Conservation (phyloP, 495 filamentous ascomycete species). For the Aspergillus mulundensis region DNA sequence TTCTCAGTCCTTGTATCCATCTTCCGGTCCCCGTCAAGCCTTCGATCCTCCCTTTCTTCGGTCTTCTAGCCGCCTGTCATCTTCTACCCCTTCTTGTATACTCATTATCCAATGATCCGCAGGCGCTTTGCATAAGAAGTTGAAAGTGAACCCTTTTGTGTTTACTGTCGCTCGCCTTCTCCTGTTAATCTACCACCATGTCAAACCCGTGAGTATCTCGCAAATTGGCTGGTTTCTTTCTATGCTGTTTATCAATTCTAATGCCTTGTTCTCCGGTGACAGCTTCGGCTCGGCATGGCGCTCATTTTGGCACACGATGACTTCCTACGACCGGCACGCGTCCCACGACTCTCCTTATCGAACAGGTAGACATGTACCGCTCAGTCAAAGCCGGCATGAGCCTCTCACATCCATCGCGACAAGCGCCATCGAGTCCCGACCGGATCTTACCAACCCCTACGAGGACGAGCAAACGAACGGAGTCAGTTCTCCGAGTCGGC, state of each 20-base stretch:
- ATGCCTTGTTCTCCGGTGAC: slow-evolving; percentile 5
- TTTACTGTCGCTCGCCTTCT: slow-evolving; percentile 1
- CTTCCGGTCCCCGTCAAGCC: background rate
- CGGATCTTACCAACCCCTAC: slow-evolving; percentile 70
- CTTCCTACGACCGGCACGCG: slow-evolving; percentile 72
- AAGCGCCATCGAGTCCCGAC: slow-evolving; percentile 71
- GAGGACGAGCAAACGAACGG: slow-evolving; percentile 62
- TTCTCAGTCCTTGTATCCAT: slow-evolving; percentile 8
- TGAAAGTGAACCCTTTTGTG: slow-evolving; percentile 5
- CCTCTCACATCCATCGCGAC: slow-evolving; percentile 74
- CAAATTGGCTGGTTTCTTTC: background rate
- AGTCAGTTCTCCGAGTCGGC: slow-evolving; percentile 48
- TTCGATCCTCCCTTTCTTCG: slow-evolving; percentile 12
- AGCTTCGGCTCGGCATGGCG: slow-evolving; percentile 63
- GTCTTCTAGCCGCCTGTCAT: slow-evolving; percentile 4
- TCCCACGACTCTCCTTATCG: slow-evolving; percentile 82
- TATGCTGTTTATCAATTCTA: background rate
- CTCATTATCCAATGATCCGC: slow-evolving; percentile 18
- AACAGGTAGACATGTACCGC: slow-evolving; percentile 73
- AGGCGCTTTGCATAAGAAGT: slow-evolving; percentile 7
- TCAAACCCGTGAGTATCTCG: slow-evolving; percentile 22
- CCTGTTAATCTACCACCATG: slow-evolving; percentile 16
- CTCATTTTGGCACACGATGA: slow-evolving; percentile 97
- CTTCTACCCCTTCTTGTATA: slow-evolving; percentile 13
- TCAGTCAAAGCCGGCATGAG: slow-evolving; percentile 65